Evolutionary conservation across 2,329 filamentous ascomycete genomes (phyloP), one percentile per base, ranked within the genome.

Genomic region (Lecanicillium sp.): DNA sequence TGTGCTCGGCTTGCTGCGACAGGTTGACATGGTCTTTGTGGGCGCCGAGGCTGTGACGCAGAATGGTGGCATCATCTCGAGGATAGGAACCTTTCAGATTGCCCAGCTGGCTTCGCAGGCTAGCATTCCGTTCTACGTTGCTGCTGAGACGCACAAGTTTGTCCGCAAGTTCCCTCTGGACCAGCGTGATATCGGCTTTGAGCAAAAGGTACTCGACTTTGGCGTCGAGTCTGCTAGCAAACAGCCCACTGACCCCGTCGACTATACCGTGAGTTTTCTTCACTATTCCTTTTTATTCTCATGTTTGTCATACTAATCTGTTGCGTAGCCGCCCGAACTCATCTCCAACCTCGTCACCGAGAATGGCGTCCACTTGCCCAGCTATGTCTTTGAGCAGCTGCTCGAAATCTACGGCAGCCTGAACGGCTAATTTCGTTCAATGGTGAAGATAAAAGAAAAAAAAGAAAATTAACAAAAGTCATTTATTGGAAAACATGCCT

Each of bases 111-210:
- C 89, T 5, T 81, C 81, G 52, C 59, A 62, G 19, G 69, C 69
- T 32, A 77, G 81, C 29, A 81, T 86, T 46, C 84, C 84, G 0
- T 87, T 97, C 50, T 95, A 94, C 54, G 88, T 95, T 14, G 88
- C 92, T 5, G 84, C 84, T 1, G 92, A 98, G 67, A 94, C 86
- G 52, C 92, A 98, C 69, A 98, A 98, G 65, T 96, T 98, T 56
- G 87, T 94, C 33, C 76, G 88, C 52, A 73, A 92, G 40, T 92
- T 89, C 52, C 87, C 90, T 2, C 66, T 92, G 17, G 79, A 82
- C 46, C 87, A 95, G 61, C 78, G 81, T 43, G 85, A 92, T 55
- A 66, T 94, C 42, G 85, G 85, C 0, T 67, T 94, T 48, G 75
- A 83, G 55, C 87, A 95, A 61, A 73, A 78, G 25, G 74, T 94